Conservation (phyloP, 202 grass and related monocot genomes). For the Cymbopogon flexuosus region DNA sequence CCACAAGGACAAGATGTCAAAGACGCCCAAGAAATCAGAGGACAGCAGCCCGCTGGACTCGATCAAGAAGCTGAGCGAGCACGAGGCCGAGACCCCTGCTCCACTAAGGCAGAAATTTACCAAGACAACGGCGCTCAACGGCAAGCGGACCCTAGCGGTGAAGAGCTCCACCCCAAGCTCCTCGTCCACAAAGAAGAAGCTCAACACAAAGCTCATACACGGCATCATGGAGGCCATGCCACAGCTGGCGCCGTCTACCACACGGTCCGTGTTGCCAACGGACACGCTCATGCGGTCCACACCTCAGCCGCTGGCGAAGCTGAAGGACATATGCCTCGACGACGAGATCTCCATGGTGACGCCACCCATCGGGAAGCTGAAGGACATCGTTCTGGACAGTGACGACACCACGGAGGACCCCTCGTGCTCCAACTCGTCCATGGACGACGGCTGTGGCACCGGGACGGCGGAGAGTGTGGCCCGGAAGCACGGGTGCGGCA, state of each 20-base stretch:
- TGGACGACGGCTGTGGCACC: conserved; percentile 12
- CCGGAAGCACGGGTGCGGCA: conserved; percentile 45
- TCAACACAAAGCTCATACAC: conserved; percentile 56
- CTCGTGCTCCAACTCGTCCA: conserved; percentile 69
- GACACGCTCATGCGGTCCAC: conserved; percentile 22
- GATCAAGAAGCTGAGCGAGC: conserved; percentile 52
- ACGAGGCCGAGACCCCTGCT: conserved; percentile 46
- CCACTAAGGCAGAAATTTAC: conserved; percentile 65
- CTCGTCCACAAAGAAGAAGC: conserved; percentile 66
- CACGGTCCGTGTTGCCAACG: neutral
- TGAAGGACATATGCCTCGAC: conserved; percentile 57
- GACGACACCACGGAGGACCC: conserved; percentile 33
- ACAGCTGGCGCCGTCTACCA: conserved; percentile 29
- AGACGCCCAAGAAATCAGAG: conserved; percentile 26
- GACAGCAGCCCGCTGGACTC: conserved; percentile 51
- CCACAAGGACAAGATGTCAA: conserved; percentile 56
- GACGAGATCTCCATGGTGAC: conserved; percentile 25
- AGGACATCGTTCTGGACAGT: conserved; percentile 52
- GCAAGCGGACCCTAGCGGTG: conserved; percentile 64
- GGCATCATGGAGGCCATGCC: conserved; percentile 89
- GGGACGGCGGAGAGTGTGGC: conserved; percentile 11
- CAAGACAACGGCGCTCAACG: conserved; percentile 53
- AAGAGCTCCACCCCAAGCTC: conserved; percentile 54
- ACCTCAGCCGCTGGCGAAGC: conserved; percentile 40
- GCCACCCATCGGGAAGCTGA: conserved; percentile 44